Base-by-base conservation (phyloP, 2,329 filamentous ascomycete genomes). In the Colletotrichum spinosum region DNA sequence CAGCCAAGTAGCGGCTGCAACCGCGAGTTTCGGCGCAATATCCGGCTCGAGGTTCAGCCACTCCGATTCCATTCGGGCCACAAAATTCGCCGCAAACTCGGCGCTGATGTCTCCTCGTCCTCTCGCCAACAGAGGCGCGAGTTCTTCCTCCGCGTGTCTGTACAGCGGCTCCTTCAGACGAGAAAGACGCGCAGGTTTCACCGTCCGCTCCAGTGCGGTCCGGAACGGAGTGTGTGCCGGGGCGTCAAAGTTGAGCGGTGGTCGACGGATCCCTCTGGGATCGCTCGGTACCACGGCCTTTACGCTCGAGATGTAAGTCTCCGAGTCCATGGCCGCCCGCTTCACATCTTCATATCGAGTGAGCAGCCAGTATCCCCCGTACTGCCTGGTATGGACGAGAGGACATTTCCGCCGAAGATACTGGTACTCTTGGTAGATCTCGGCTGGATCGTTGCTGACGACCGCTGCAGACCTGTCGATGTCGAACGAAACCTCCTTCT, bases 281-380 rank as follows among this genome's bases (percentile, higher is more conserved):
- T 69, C 67, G 15, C 67, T 69, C 5, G 67, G 67, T 1, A 69
- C 67, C 13, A 69, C 67, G 9, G 67, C 67, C 13, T 67, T 65
- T 10, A 69, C 65, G 37, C 60, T 65, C 2, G 67, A 69, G 49
- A 69, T 67, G 17, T 65, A 69, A 1, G 67, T 69, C 25, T 56
- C 60, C 2, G 67, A 67, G 44, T 70, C 68, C 41, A 67, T 48
- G n/a, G 69, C 68, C 6, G 67, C 68, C 8, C 67, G 38, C 35
- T 70, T 70, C 45, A 70, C 65, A 41, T 71, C 67, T 12, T 67
- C 55, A 44, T 71, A 70, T 9, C 69, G 68, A 13, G 69, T 71
- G 45, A 71, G 60, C 25, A 70, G 67, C 65, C 68, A 70, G 44
- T 71, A 71, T 15, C 69, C 69, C 5, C 65, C 65, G 52, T 69